These are phyloP conservation scores for Chalciporus pseudorubinellus DNA, from an alignment of 768 basidiomycete species.

Conservation along the genomic window DNA sequence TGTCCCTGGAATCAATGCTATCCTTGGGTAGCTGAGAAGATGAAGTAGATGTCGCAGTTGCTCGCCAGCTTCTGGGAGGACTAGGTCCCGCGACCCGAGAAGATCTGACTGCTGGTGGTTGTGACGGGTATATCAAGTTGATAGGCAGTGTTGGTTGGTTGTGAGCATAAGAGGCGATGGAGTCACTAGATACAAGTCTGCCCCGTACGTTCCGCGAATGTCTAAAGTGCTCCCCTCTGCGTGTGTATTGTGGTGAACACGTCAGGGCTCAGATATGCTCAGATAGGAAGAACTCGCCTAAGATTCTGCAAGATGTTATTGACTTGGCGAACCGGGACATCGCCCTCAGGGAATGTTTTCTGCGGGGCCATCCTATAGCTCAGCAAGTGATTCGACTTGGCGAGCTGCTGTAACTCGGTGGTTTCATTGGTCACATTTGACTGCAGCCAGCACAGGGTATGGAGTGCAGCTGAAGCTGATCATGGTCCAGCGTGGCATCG, in stretches of 20 bases:
- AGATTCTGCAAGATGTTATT: constrained; percentile 29
- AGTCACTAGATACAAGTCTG: constrained; percentile 14
- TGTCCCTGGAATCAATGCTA: constrained; percentile 19
- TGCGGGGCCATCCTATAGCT: constrained; percentile 10
- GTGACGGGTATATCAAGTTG: constrained; percentile 36
- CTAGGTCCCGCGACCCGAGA: constrained; percentile 44
- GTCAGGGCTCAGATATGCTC: neutral
- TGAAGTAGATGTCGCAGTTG: constrained; percentile 21
- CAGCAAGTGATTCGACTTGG: neutral
- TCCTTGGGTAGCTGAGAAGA: constrained; percentile 4
- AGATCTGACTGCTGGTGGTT: neutral
- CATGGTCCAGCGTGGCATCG: neutral
- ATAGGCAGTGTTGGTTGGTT: constrained; percentile 47
- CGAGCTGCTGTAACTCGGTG: neutral
- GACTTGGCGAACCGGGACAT: constrained; percentile 24
- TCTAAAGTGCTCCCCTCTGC: constrained; percentile 71
- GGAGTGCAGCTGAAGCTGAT: neutral
- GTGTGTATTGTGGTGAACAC: neutral
- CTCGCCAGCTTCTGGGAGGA: constrained; percentile 60
- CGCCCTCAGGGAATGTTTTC: constrained; percentile 3
- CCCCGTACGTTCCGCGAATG: constrained; percentile 54
- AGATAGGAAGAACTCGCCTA: constrained; percentile 16
- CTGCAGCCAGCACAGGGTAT: too few relatives aligned
- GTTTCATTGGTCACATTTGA: constrained; percentile 5
- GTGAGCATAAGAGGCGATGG: constrained; percentile 25